A percentile compares a stretch with the other conserved stretches of the same genome.
Evolutionary conservation across 306 rosid species (phyloP).

Genomic region (Phaseolus lunatus): DNA sequence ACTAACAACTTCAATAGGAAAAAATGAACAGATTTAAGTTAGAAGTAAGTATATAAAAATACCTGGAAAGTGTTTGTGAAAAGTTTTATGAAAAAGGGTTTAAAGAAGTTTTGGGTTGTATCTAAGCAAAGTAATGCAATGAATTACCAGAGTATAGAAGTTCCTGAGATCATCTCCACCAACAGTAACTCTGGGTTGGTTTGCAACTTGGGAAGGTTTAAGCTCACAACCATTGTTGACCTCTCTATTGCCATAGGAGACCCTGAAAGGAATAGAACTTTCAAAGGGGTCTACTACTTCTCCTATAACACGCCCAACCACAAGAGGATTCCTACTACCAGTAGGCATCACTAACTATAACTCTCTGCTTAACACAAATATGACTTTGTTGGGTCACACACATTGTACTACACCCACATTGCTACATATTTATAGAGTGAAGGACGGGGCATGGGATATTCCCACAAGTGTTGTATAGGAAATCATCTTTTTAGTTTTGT

Average conservation of each 20-base stretch:
- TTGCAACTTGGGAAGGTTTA: conserved; percentile 48
- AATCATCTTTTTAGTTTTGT: neutral
- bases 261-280: conserved; percentile 35
- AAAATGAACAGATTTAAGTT: neutral
- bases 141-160: conserved; percentile 51
- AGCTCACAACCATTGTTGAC: conserved; percentile 50
- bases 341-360: conserved; percentile 11
- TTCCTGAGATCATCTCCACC: conserved; percentile 57
- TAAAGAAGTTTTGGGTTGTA: too few species aligned
- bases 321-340: conserved; percentile 46
- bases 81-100: too few species aligned
- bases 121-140: neutral
- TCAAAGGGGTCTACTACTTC: conserved; percentile 55
- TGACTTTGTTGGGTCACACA: neutral
- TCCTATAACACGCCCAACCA: conserved; percentile 54
- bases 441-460: neutral
- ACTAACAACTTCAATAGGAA: conserved; percentile 39
- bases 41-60: neutral
- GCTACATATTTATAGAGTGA: conserved; percentile 2
- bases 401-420: neutral
- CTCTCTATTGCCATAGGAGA: conserved; percentile 41
- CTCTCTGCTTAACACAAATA: neutral
- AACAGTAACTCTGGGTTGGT: conserved; percentile 46
- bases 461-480: neutral
- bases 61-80: too few species aligned